These are phyloP conservation scores for Medakamo hakoo DNA, from an alignment of 139 green algal genomes.

Conservation along the genomic window DNA sequence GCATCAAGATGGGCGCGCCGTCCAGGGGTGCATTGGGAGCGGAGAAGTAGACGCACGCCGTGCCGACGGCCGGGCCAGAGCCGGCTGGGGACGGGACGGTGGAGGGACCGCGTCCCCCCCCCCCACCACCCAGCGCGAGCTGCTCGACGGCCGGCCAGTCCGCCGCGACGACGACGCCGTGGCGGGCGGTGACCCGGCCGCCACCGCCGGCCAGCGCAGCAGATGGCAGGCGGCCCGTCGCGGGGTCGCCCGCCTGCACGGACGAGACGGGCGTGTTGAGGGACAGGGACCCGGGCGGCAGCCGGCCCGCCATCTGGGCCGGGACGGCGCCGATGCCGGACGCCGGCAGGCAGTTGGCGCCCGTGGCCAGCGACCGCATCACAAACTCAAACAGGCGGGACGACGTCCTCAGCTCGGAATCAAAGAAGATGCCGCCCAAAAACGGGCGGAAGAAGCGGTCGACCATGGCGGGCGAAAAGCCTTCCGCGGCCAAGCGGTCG, in stretches of 20 bases:
- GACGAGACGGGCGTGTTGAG: constrained; percentile 22
- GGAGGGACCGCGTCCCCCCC: no score
- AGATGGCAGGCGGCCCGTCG: not conserved
- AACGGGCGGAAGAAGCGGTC: constrained; percentile 93
- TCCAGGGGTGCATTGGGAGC: not conserved
- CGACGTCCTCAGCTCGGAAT: constrained; percentile 53
- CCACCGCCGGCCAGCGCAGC: constrained; percentile 29
- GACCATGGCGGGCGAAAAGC: constrained; percentile 75
- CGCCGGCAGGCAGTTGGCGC: constrained; percentile 79
- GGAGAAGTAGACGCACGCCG: constrained; percentile 74
- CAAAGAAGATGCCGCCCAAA: constrained; percentile 97
- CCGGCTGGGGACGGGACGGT: no score
- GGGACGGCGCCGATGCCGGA: constrained; percentile 76
- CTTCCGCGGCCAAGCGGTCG: constrained; percentile 33
- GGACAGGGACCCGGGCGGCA: constrained; percentile 25
- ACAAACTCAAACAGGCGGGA: constrained; percentile 88
- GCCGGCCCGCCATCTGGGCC: constrained; percentile 48
- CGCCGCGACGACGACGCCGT: constrained; percentile 67
- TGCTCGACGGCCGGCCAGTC: constrained; percentile 52
- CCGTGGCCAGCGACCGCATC: constrained; percentile 81
- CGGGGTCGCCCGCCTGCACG: constrained; percentile 8
- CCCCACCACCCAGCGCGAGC: no score
- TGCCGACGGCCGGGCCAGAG: constrained; percentile 56
- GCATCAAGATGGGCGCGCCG: not conserved
- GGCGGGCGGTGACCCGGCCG: constrained; percentile 20